phyloP scores from a whole-genome alignment of 2,329 filamentous ascomycete genomes.

The Aspergillus eucalypticola region DNA sequence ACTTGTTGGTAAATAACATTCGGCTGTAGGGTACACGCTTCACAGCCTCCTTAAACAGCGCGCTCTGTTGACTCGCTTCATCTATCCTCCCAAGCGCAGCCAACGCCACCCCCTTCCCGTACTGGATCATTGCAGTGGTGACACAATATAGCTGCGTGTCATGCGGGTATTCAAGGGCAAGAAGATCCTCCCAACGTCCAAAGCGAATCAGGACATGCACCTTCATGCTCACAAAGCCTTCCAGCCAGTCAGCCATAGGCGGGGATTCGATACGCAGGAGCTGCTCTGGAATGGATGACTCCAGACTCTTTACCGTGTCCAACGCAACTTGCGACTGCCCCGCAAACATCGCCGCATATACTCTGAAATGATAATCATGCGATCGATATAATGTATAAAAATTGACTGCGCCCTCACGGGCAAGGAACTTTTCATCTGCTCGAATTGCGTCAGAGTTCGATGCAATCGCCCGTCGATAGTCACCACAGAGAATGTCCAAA shows the following conservation, averaged over 20 bases:
- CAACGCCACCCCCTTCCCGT: conserved; percentile 67
- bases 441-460: conserved; percentile 67
- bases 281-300: conserved; percentile 62
- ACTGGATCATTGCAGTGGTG: conserved; percentile 68
- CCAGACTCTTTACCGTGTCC: conserved; percentile 60
- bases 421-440: conserved; percentile 68
- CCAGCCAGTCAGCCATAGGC: conserved; percentile 78
- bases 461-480: conserved; percentile 66
- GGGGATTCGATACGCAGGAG: conserved; percentile 65
- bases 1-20: conserved; percentile 69
- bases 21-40: conserved; percentile 59
- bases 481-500: conserved; percentile 70
- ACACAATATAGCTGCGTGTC: conserved; percentile 66
- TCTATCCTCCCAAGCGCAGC: conserved; percentile 59
- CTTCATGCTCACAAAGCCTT: conserved; percentile 67
- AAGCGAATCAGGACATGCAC: conserved; percentile 73
- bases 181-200: conserved; percentile 68
- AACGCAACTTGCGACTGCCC: conserved; percentile 65
- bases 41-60: conserved; percentile 54
- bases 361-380: conserved; percentile 72
- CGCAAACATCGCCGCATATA: conserved; percentile 78
- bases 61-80: conserved; percentile 56
- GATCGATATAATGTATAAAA: conserved; percentile 77
- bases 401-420: conserved; percentile 59
- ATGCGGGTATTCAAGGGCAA: conserved; percentile 56